Conservation (phyloP, 23 red algal genomes). For the Pyropia yezoensis region DNA sequence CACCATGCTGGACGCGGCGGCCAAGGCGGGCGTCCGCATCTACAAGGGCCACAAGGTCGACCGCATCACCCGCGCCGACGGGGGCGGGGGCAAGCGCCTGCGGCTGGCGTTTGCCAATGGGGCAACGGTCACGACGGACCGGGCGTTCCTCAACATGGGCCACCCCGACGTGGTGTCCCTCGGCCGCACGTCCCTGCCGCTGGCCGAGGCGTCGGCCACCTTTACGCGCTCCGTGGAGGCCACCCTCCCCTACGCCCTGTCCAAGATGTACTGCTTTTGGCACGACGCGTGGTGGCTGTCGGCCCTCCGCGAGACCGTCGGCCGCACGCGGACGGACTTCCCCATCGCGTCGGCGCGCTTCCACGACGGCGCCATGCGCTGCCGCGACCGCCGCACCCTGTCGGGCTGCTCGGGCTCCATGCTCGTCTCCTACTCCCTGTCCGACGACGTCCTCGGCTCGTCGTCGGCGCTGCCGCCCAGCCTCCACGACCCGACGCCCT, state of each 20-base stretch:
- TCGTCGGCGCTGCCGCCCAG: slow-evolving; percentile 8
- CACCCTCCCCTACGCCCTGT: not conserved
- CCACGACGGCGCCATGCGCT: slow-evolving; percentile 40
- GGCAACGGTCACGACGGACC: not conserved
- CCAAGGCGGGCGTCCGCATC: slow-evolving; percentile 9
- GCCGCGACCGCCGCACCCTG: slow-evolving; percentile 1
- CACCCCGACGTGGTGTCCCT: slow-evolving; percentile 26
- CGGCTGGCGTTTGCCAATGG: slow-evolving; percentile 6
- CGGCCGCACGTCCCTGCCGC: slow-evolving; percentile 23
- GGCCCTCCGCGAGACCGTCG: slow-evolving; percentile 11
- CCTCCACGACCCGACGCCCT: slow-evolving; percentile 9
- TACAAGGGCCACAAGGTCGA: slow-evolving; percentile 10
- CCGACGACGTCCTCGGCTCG: slow-evolving; percentile 5
- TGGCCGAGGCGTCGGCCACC: slow-evolving; percentile 2
- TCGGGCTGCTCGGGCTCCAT: slow-evolving; percentile 13
- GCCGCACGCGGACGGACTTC: not conserved
- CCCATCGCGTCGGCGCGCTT: slow-evolving; percentile 15
- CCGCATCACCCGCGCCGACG: not conserved
- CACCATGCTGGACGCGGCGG: slow-evolving; percentile 6
- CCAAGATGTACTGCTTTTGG: slow-evolving; percentile 56
- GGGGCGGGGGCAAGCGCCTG: not conserved
- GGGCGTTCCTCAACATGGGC: slow-evolving; percentile 33
- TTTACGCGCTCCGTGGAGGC: slow-evolving; percentile 9
- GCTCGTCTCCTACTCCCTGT: slow-evolving; percentile 15
- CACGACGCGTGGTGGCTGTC: slow-evolving; percentile 49